Conservation (phyloP, 352 stramenopile species). For the Phytophthora tentaculata region DNA sequence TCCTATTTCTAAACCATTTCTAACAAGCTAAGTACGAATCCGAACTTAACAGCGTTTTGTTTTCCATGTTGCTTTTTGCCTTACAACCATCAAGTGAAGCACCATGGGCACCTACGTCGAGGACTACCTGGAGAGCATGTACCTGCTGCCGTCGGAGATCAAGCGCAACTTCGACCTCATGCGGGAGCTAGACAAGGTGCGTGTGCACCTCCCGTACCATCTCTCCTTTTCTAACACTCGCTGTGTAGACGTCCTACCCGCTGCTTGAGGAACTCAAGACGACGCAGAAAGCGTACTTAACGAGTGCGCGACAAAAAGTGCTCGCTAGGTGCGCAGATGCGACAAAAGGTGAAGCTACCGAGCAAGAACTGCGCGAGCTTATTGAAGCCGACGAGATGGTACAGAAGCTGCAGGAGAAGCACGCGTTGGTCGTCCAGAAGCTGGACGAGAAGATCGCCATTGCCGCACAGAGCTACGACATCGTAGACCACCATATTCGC, state of each 20-base stretch:
- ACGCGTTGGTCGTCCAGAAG: slow-evolving; percentile 82
- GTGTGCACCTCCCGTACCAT: not conserved
- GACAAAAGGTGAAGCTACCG: slow-evolving; percentile 54
- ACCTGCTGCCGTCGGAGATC: slow-evolving; percentile 89
- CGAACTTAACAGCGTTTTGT: slow-evolving; percentile 2
- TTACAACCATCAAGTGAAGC: slow-evolving; percentile 20
- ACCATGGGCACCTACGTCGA: slow-evolving; percentile 88
- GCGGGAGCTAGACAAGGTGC: slow-evolving; percentile 87
- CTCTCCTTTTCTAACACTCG: slow-evolving; percentile 6
- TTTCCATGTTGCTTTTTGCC: not conserved
- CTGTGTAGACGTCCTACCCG: slow-evolving; percentile 68
- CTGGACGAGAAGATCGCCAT: slow-evolving; percentile 91
- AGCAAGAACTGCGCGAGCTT: slow-evolving; percentile 69
- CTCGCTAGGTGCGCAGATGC: slow-evolving; percentile 61
- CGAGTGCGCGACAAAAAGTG: slow-evolving; percentile 64
- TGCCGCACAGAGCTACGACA: slow-evolving; percentile 84
- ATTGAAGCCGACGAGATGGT: slow-evolving; percentile 65
- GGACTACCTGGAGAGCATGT: slow-evolving; percentile 90
- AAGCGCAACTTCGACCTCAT: slow-evolving; percentile 92
- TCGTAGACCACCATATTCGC: slow-evolving; percentile 88
- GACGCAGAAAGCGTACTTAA: slow-evolving; percentile 71
- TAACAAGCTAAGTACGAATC: slow-evolving; percentile 7
- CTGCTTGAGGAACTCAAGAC: slow-evolving; percentile 78
- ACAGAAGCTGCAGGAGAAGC: slow-evolving; percentile 54
- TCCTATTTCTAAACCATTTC: slow-evolving; percentile 1